These are phyloP conservation scores for Geotrichum reessii DNA, from an alignment of 1,139 yeast genomes.

Conservation along the genomic window DNA sequence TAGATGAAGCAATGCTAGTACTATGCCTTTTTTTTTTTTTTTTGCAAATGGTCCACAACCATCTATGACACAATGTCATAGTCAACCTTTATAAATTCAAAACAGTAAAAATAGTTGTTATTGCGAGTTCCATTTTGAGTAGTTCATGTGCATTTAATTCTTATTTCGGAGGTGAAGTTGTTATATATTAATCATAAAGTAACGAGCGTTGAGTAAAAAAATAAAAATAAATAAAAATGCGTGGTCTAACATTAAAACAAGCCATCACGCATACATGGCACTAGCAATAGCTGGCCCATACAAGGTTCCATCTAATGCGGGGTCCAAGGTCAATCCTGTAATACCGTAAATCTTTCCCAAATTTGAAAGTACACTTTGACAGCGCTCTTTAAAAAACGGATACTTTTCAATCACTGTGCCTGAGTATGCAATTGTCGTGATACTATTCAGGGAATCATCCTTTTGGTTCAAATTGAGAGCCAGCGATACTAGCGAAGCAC, in stretches of 20 bases:
- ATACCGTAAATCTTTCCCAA: slow-evolving; percentile 25
- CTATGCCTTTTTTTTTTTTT: no score
- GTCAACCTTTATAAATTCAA: background rate
- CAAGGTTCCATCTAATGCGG: slow-evolving; percentile 30
- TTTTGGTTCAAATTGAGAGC: slow-evolving; percentile 7
- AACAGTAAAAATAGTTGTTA: no score
- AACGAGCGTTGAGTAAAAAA: background rate
- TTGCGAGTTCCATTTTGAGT: background rate
- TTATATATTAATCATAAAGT: background rate
- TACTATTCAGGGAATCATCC: slow-evolving; percentile 28
- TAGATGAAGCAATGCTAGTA: no score
- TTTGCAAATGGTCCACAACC: no score
- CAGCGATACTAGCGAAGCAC: slow-evolving; percentile 63
- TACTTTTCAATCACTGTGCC: slow-evolving; percentile 86
- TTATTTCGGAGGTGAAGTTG: no score
- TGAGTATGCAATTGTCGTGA: slow-evolving; percentile 63
- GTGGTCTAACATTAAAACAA: background rate
- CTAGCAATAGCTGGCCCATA: slow-evolving; percentile 34
- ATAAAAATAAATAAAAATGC: background rate
- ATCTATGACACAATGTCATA: background rate
- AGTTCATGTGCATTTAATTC: background rate
- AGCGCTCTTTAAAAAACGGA: slow-evolving; percentile 65
- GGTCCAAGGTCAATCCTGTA: slow-evolving; percentile 21
- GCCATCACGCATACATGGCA: slow-evolving; percentile 25
- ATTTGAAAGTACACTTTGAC: slow-evolving; percentile 29